Evolutionary conservation across 73 alveolate species (phyloP).

Genomic region (Uronychia binucleata): DNA sequence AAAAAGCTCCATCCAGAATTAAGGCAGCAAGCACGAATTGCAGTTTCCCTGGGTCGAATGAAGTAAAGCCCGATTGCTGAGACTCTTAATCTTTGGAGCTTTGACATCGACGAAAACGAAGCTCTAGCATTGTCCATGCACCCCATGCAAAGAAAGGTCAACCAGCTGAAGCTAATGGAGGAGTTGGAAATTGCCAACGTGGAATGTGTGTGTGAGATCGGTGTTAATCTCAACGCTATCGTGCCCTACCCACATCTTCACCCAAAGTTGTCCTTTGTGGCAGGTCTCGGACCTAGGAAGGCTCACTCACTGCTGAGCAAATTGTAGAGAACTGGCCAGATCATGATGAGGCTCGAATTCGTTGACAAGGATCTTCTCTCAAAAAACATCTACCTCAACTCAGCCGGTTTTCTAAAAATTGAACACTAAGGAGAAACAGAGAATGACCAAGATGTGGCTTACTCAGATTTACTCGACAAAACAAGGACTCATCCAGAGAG

Average conservation of each 20-base stretch:
- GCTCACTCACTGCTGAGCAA: conserved; percentile 67
- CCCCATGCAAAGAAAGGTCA: conserved; percentile 50
- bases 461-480: conserved; percentile 8
- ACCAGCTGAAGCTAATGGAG: conserved; percentile 43
- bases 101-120: conserved; percentile 47
- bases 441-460: not conserved
- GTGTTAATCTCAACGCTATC: conserved; percentile 73
- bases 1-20: conserved; percentile 14
- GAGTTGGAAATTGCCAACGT: conserved; percentile 45
- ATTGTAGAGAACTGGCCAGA: not conserved
- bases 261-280: conserved; percentile 62
- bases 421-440: not conserved
- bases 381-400: conserved; percentile 22
- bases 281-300: conserved; percentile 91
- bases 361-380: conserved; percentile 23
- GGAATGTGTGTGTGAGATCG: conserved; percentile 59
- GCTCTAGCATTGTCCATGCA: conserved; percentile 53
- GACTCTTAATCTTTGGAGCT: conserved; percentile 68
- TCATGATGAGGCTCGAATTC: not conserved
- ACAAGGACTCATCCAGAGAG: conserved; percentile 84
- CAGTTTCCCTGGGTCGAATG: conserved; percentile 60
- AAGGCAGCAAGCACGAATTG: conserved; percentile 19
- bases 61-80: conserved; percentile 70
- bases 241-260: conserved; percentile 76
- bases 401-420: conserved; percentile 50